Evolutionary conservation across 2,329 filamentous ascomycete species (phyloP).

Genomic region (Diaporthe vaccinii): DNA sequence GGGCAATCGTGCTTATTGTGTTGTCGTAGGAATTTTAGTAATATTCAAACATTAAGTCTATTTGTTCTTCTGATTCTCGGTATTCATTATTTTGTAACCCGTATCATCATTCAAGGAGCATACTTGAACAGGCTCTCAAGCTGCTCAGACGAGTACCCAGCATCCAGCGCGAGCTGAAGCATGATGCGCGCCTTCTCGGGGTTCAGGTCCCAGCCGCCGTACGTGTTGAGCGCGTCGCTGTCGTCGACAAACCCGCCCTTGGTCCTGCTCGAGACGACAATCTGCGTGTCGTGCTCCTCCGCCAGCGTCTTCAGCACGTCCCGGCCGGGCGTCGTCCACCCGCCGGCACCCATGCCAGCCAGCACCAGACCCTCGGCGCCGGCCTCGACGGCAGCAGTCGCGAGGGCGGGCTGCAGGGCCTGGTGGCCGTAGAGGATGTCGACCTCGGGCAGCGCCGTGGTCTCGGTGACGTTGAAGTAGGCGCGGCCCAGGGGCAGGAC

Average conservation of each 20-base stretch:
- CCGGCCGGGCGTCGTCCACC: constrained; percentile 10
- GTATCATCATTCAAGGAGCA: not conserved
- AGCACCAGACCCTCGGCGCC: constrained; percentile 16
- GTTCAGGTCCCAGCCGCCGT: constrained; percentile 18
- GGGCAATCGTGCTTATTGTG: not conserved
- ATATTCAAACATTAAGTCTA: constrained; percentile 7
- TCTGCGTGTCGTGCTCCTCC: constrained; percentile 9
- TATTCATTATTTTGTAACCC: not conserved
- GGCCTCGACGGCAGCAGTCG: constrained; percentile 47
- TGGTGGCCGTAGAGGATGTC: constrained; percentile 70
- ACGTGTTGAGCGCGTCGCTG: not conserved
- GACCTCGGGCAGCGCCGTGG: constrained; percentile 62
- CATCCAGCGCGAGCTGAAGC: constrained; percentile 18
- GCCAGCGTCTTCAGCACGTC: constrained; percentile 8
- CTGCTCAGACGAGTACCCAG: constrained; percentile 13
- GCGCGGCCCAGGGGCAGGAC: constrained; percentile 61
- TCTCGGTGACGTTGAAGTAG: constrained; percentile 55
- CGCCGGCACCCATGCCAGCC: constrained; percentile 7
- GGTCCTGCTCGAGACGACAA: constrained; percentile 19
- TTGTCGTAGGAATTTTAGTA: not conserved
- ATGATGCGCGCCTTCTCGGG: constrained; percentile 21
- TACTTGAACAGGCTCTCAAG: not conserved
- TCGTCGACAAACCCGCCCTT: constrained; percentile 3
- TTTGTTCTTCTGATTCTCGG: not conserved
- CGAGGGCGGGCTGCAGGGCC: constrained; percentile 62